These are phyloP conservation scores for Gelatoporia subvermispora DNA, from an alignment of 768 basidiomycete species.

Conservation along the genomic window DNA sequence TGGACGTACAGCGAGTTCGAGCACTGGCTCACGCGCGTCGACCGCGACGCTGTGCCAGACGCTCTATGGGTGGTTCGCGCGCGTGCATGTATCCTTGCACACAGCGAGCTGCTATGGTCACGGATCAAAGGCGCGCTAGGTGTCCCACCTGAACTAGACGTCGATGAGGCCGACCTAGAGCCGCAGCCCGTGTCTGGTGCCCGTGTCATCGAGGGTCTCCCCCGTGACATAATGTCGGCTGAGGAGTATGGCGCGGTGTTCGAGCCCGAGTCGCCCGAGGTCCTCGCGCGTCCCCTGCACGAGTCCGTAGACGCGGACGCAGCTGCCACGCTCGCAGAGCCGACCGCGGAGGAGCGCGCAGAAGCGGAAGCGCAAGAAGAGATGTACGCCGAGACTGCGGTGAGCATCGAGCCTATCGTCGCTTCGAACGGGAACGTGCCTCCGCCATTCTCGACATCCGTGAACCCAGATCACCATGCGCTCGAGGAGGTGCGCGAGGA, in stretches of 20 bases:
- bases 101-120: constrained; percentile 89
- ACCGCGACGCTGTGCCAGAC: constrained; percentile 63
- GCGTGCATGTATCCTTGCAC: constrained; percentile 69
- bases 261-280: constrained; percentile 16
- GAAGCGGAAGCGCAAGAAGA: background rate
- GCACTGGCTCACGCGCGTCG: constrained; percentile 58
- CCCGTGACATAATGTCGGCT: background rate
- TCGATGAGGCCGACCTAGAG: constrained; percentile 38
- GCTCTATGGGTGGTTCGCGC: constrained; percentile 66
- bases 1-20: constrained; percentile 75
- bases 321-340: no score
- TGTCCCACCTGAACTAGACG: constrained; percentile 78
- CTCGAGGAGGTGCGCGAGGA: constrained; percentile 21
- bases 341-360: no score
- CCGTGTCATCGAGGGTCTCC: background rate
- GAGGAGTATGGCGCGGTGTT: constrained; percentile 2
- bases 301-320: no score
- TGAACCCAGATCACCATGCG: constrained; percentile 11
- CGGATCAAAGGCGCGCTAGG: constrained; percentile 84
- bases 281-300: background rate
- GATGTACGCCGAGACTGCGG: constrained; percentile 11
- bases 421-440: constrained; percentile 19
- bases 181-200: constrained; percentile 5
- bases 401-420: constrained; percentile 30
- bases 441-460: constrained; percentile 13